phyloP scores from a whole-genome alignment of 257 asterid species.

The Hygrophila difformis region DNA sequence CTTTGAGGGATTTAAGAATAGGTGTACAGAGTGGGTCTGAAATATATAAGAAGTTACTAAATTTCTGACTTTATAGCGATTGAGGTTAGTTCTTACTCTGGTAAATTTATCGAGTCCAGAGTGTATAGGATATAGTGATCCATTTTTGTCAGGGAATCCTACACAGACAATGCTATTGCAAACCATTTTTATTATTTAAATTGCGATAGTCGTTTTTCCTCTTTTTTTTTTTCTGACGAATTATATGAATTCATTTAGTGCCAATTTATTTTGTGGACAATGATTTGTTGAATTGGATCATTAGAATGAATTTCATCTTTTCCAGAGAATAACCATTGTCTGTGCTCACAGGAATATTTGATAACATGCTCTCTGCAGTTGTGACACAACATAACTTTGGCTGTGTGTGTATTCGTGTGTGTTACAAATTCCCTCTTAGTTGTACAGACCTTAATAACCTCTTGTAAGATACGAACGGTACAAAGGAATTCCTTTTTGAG shows the following conservation, averaged over 20 bases:
- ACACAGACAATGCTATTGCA: neutral
- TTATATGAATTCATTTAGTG: too few species aligned
- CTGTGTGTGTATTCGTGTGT: too few species aligned
- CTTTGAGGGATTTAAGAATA: slow-evolving; percentile 22
- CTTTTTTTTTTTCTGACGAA: too few species aligned
- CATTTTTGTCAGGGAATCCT: slow-evolving; percentile 5
- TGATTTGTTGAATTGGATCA: too few species aligned
- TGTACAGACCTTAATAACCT: too few species aligned
- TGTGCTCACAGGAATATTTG: too few species aligned
- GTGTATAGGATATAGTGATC: neutral
- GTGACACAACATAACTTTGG: too few species aligned
- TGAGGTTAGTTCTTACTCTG: slow-evolving; percentile 9
- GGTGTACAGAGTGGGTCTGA: slow-evolving; percentile 31
- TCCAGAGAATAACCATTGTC: neutral
- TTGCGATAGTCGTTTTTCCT: neutral
- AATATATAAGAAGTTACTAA: slow-evolving; percentile 29
- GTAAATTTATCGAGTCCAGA: slow-evolving; percentile 2
- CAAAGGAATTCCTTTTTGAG: too few species aligned
- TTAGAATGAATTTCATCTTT: neutral
- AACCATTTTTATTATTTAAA: slow-evolving; percentile 1
- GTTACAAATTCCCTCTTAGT: too few species aligned
- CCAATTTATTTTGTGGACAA: too few species aligned
- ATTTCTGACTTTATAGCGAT: slow-evolving; percentile 15
- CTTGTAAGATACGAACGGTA: too few species aligned
- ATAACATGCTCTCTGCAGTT: too few species aligned